Conservation (phyloP, 352 stramenopile species). For the Phytophthora chlamydospora region DNA sequence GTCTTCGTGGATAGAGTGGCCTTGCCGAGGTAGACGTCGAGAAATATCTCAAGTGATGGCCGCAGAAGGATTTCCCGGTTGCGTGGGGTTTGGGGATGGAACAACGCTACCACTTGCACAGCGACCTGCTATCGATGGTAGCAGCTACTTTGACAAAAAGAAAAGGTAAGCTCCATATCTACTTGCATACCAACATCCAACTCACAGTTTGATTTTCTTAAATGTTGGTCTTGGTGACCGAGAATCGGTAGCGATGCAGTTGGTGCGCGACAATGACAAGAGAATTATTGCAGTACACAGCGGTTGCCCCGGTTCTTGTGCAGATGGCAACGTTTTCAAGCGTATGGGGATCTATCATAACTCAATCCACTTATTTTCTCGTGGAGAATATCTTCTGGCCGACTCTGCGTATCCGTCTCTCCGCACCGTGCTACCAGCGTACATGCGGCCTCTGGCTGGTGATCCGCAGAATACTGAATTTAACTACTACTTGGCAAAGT, state of each 20-base stretch:
- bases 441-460: not conserved
- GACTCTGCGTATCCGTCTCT: not conserved
- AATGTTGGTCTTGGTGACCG: not conserved
- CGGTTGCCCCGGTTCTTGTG: not conserved
- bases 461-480: not conserved
- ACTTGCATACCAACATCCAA: too few relatives aligned
- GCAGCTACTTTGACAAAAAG: constrained; percentile 2
- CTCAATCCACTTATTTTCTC: not conserved
- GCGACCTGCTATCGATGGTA: not conserved
- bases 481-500: not conserved
- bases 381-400: not conserved
- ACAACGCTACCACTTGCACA: not conserved
- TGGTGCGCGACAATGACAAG: not conserved
- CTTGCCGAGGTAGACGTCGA: not conserved
- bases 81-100: not conserved
- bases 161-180: not conserved
- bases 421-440: not conserved
- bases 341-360: not conserved
- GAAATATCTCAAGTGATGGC: not conserved
- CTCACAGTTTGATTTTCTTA: not conserved
- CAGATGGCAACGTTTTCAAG: not conserved
- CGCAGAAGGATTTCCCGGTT: not conserved
- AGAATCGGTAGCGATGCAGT: not conserved
- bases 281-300: not conserved
- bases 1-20: not conserved